These are phyloP conservation scores for Backusella circina DNA, from an alignment of 192 early-diverging fungal genomes.

Conservation along the genomic window DNA sequence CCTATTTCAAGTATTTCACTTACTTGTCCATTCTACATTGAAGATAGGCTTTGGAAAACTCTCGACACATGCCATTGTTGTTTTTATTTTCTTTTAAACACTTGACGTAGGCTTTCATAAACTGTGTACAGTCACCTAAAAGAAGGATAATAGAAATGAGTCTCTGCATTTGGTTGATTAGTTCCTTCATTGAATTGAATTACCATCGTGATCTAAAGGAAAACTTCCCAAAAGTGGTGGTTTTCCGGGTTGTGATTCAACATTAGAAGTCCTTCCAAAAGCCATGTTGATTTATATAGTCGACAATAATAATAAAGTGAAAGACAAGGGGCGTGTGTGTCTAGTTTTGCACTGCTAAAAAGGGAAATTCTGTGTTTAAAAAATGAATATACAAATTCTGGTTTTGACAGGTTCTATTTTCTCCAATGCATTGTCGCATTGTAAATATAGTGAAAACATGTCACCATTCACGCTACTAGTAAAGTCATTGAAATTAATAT, in stretches of 20 bases:
- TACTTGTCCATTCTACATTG: constrained; percentile 90
- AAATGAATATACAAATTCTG: not conserved
- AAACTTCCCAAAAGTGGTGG: constrained; percentile 90
- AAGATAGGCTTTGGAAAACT: constrained; percentile 76
- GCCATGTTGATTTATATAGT: constrained; percentile 49
- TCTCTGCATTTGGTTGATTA: not conserved
- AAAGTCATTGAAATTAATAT: not conserved
- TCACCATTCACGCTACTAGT: not conserved
- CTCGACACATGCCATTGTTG: constrained; percentile 66
- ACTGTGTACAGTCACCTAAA: constrained; percentile 72
- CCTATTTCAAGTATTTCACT: constrained; percentile 2
- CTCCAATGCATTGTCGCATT: not conserved
- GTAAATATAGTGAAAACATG: not conserved
- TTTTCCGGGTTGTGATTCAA: constrained; percentile 54
- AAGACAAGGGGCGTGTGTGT: not conserved
- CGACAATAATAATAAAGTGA: not conserved
- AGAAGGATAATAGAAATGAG: not conserved
- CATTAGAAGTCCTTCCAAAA: constrained; percentile 70
- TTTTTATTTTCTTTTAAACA: constrained; percentile 75
- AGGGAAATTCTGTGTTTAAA: not conserved
- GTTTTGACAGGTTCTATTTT: not conserved
- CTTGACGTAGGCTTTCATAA: constrained; percentile 76
- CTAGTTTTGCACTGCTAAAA: not conserved
- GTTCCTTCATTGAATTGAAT: not conserved
- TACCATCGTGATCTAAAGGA: constrained; percentile 83